Evolutionary conservation across 441 rosid species (phyloP).

Genomic region (Adansonia gregorii): DNA sequence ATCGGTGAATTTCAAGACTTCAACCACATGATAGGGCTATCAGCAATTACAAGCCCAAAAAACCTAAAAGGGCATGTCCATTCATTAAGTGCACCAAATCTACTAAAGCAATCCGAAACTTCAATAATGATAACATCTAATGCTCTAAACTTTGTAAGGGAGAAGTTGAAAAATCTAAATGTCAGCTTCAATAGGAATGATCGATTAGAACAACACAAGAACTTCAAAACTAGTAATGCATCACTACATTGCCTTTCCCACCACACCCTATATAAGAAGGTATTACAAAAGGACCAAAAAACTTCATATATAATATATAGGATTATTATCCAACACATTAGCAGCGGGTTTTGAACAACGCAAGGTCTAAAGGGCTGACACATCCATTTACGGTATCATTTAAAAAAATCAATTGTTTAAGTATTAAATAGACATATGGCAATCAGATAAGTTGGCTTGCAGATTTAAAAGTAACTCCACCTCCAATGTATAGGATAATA

Average conservation of each 20-base stretch:
- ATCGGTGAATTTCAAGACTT: background rate
- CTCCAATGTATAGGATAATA: background rate
- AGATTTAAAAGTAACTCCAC: background rate
- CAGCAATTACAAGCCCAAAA: background rate
- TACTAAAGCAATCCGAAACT: background rate
- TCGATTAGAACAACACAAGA: background rate
- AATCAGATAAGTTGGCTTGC: background rate
- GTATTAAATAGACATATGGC: background rate
- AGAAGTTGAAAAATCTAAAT: background rate
- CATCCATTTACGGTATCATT: background rate
- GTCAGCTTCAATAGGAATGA: background rate
- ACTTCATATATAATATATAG: background rate
- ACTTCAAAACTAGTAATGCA: slow-evolving; percentile 10
- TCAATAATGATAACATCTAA: background rate
- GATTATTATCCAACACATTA: background rate
- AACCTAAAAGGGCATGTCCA: background rate
- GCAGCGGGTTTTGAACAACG: background rate
- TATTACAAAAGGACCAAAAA: background rate
- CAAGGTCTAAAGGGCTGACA: background rate
- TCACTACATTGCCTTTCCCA: background rate
- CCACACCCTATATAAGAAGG: background rate
- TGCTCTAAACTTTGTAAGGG: background rate
- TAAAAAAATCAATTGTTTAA: background rate
- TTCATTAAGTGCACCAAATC: background rate
- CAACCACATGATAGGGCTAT: background rate